phyloP scores from a whole-genome alignment of 2,329 filamentous ascomycete species.

The Aspergillus aculeatinus region DNA sequence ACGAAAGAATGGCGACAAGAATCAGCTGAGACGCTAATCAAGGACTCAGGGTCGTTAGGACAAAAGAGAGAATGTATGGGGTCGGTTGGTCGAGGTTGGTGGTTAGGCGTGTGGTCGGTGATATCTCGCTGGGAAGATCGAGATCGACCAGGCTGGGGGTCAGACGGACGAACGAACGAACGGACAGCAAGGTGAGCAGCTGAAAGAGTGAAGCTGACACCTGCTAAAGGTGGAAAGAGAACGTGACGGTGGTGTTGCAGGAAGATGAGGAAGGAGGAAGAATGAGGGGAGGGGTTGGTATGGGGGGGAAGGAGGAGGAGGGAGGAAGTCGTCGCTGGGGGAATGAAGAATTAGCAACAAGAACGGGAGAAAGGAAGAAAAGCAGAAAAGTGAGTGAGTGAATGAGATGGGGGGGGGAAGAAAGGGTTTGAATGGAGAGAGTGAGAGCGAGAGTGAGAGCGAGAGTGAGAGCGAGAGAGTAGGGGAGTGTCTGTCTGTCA shows the following conservation, averaged over 20 bases:
- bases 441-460: not conserved
- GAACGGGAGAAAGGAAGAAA: constrained; percentile 4
- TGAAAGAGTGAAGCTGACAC: constrained; percentile 65
- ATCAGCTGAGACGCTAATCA: constrained; percentile 2
- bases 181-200: constrained; percentile 55
- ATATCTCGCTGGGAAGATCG: constrained; percentile 18
- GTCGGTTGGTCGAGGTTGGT: constrained; percentile 16
- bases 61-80: constrained; percentile 23
- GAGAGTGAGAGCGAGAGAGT: not conserved
- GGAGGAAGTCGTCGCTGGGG: constrained; percentile 17
- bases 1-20: constrained; percentile 1
- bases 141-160: constrained; percentile 19
- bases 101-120: constrained; percentile 15
- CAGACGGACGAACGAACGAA: constrained; percentile 44
- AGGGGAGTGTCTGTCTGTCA: not conserved
- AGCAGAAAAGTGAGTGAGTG: not conserved
- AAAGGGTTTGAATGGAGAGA: constrained; percentile 5
- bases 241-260: constrained; percentile 22
- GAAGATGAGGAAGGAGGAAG: constrained; percentile 21
- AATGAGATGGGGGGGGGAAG: constrained; percentile 1
- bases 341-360: constrained; percentile 19
- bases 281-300: constrained; percentile 18
- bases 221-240: constrained; percentile 36
- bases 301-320: not conserved
- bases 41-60: constrained; percentile 6